Base-by-base conservation (phyloP, 495 filamentous ascomycete species). In the Penicillium alfredii region DNA sequence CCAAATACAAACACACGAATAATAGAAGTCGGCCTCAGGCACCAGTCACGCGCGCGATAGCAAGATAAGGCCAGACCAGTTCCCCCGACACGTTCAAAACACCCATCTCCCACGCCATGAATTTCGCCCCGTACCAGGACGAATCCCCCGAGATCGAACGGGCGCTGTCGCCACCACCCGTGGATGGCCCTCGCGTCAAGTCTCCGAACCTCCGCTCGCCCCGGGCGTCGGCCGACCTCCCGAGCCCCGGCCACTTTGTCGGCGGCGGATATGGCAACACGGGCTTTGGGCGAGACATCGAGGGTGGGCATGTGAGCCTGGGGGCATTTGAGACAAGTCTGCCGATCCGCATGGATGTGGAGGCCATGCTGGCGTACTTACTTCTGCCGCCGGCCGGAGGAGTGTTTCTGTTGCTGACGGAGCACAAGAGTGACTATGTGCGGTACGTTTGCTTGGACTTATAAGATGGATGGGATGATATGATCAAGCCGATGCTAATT, bases 381-480 rank as follows among this genome's bases (percentile, higher is more conserved):
- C 72, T 81, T 41, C 61, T 93, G 12, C 92, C 92, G 51, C 92
- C 92, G 10, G 79, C 88, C 0, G 92, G 90, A 17, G 85, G 80
- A 17, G 85, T 95, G 8, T 61, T 94, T 45, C 59, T 98, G 54
- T 58, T 98, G 43, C 72, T 97, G 45, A 45, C 88, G 40, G 92
- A 98, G 72, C 76, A 87, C 49, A 90, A 92, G 73, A 95, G 88
- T 49, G 92, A 97, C 63, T 98, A 94, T 58, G 92, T 98, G 23
- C 70, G 92, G 87, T 94, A 59, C 30, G 79, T 76, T 16, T n/a
- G n/a, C n/a, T n/a, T n/a, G n/a, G n/a, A n/a, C n/a, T n/a, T n/a
- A n/a, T n/a, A n/a, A n/a, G n/a, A n/a, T n/a, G n/a, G n/a, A n/a
- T n/a, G n/a, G n/a, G n/a, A n/a, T n/a, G n/a, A n/a, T n/a, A n/a